Percentiles rank a stretch among this genome's conserved stretches.
Conservation (phyloP, 148 eudicot species). For the Limonium bicolor region DNA sequence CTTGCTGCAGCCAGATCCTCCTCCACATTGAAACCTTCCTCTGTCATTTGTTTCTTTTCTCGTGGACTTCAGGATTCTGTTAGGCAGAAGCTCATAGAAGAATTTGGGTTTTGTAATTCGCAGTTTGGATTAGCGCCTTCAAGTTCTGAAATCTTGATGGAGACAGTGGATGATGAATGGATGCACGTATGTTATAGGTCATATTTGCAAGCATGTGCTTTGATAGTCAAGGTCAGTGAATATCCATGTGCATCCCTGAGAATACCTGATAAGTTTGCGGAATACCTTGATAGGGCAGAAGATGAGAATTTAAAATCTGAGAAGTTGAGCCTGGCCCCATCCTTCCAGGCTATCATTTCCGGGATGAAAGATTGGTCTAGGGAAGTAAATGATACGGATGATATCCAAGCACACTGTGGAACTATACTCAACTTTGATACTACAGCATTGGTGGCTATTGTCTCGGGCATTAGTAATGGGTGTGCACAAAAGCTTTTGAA, state of each 20-base stretch:
- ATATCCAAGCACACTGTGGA: slow-evolving; percentile 6
- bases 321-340: slow-evolving; percentile 12
- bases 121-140: too few species aligned
- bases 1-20: slow-evolving; percentile 44
- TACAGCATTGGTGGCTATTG: slow-evolving; percentile 74
- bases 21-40: slow-evolving; percentile 34
- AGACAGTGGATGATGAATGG: slow-evolving; percentile 43
- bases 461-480: slow-evolving; percentile 87
- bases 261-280: slow-evolving; percentile 7
- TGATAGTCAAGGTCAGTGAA: slow-evolving; percentile 29
- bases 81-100: slow-evolving; percentile 21
- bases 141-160: slow-evolving; percentile 14
- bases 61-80: slow-evolving; percentile 40
- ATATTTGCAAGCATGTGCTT: slow-evolving; percentile 30
- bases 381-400: slow-evolving; percentile 10
- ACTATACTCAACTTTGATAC: slow-evolving; percentile 78
- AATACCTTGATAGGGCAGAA: slow-evolving; percentile 7
- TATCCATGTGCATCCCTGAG: slow-evolving; percentile 13
- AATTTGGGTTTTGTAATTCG: slow-evolving; percentile 53
- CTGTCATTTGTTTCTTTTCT: slow-evolving; percentile 63
- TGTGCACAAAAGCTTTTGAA: slow-evolving; percentile 47
- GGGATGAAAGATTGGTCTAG: slow-evolving; percentile 25
- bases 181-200: slow-evolving; percentile 37
- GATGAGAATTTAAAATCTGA: slow-evolving; percentile 5
- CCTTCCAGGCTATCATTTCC: slow-evolving; percentile 36